A percentile compares a stretch with the other conserved stretches of the same genome.
Evolutionary conservation across 306 rosid genomes (phyloP).

Genomic region (Aeschynomene evenia): DNA sequence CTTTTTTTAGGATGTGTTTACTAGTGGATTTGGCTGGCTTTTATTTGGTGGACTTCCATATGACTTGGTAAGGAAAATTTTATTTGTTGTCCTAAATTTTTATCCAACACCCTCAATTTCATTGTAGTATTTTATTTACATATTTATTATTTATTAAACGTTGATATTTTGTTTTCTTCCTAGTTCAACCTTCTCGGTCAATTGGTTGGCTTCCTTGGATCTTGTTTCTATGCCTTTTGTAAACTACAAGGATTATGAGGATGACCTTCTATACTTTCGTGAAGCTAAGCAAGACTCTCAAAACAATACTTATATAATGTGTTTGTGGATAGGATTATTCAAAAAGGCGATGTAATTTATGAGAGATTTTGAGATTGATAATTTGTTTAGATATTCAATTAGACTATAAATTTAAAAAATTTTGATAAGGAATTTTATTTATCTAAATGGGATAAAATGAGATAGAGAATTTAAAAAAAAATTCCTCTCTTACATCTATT

Average conservation of each 20-base stretch:
- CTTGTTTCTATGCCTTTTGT: conserved; percentile 66
- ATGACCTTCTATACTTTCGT: neutral
- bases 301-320: too few species aligned
- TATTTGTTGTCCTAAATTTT: neutral
- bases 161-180: conserved; percentile 13
- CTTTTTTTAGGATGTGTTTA: conserved; percentile 30
- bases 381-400: too few species aligned
- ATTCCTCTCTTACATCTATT: too few species aligned
- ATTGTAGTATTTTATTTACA: neutral
- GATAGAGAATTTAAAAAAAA: too few species aligned
- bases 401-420: too few species aligned
- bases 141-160: neutral
- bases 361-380: too few species aligned
- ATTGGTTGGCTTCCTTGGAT: conserved; percentile 68
- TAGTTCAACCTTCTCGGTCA: conserved; percentile 68
- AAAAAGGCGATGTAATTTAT: too few species aligned
- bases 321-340: too few species aligned
- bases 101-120: too few species aligned
- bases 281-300: neutral
- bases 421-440: too few species aligned
- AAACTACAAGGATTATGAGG: conserved; percentile 59
- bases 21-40: conserved; percentile 38
- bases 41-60: conserved; percentile 38
- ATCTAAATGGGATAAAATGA: too few species aligned
- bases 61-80: conserved; percentile 33